Evolutionary conservation across 768 basidiomycete species (phyloP).

Genomic region (Agrocybe praecox): DNA sequence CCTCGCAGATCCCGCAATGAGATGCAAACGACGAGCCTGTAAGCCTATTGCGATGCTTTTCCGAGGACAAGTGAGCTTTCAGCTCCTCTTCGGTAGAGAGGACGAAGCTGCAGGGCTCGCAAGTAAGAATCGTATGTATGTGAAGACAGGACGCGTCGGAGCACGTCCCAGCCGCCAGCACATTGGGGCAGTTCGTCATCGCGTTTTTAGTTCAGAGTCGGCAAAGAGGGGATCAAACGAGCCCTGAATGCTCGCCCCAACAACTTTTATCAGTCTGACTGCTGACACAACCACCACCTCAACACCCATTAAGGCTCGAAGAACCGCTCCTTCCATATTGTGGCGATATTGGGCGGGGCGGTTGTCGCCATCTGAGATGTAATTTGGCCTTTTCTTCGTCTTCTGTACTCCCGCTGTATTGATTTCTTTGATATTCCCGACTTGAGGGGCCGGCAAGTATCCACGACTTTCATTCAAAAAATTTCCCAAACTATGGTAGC

Average conservation of each 20-base stretch:
- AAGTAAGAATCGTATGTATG: conserved; percentile 38
- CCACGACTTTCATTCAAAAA: no score
- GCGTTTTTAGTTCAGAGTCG: neutral
- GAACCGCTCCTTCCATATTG: no score
- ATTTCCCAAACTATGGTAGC: no score
- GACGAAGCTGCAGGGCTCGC: conserved; percentile 39
- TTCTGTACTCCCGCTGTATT: no score
- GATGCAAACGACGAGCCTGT: conserved; percentile 18
- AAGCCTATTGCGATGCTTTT: conserved; percentile 30
- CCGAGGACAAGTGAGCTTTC: conserved; percentile 27
- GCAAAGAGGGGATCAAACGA: neutral
- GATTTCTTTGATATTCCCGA: no score
- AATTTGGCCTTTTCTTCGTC: no score
- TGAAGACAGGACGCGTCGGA: conserved; percentile 26
- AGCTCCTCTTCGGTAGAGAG: conserved; percentile 24
- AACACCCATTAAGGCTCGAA: no score
- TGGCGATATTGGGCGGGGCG: no score
- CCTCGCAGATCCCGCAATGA: conserved; percentile 34
- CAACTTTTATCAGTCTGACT: no score
- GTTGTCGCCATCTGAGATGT: no score
- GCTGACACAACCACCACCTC: no score
- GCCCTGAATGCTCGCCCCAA: neutral
- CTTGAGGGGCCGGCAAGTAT: no score
- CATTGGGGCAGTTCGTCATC: conserved; percentile 33
- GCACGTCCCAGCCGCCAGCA: conserved; percentile 39